These are phyloP conservation scores for Amphibolis antarctica DNA, from an alignment of 106 monocot genomes.

Conservation along the genomic window DNA sequence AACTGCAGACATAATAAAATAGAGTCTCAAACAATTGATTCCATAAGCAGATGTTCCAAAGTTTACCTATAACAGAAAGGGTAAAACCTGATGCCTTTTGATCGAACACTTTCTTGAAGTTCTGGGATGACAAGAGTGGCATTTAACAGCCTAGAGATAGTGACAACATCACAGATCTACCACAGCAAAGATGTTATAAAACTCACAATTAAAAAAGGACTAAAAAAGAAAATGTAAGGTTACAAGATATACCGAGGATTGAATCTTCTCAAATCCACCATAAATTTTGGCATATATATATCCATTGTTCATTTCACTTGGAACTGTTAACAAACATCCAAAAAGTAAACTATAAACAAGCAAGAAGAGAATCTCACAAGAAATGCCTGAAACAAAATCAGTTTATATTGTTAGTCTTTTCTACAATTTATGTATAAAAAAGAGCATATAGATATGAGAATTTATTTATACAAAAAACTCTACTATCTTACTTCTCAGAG, in stretches of 20 bases:
- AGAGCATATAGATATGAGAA: too few species aligned
- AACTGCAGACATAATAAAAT: constrained; percentile 23
- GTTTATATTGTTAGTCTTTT: too few species aligned
- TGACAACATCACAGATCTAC: constrained; percentile 89
- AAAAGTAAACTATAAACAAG: neutral
- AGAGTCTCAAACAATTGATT: neutral
- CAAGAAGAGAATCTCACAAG: neutral
- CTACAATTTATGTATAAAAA: too few species aligned
- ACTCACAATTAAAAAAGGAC: neutral
- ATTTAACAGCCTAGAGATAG: constrained; percentile 75
- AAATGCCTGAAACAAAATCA: neutral
- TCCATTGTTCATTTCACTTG: constrained; percentile 43
- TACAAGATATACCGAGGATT: constrained; percentile 57
- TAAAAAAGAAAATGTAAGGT: neutral
- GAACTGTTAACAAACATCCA: constrained; percentile 35
- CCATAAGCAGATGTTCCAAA: neutral
- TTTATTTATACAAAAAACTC: too few species aligned
- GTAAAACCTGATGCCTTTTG: constrained; percentile 80
- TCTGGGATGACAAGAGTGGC: constrained; percentile 91
- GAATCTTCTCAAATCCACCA: constrained; percentile 86
- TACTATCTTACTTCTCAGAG: too few species aligned
- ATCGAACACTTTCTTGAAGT: constrained; percentile 67
- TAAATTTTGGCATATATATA: constrained; percentile 82
- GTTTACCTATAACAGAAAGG: neutral
- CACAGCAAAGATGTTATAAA: constrained; percentile 14